Base-by-base conservation (phyloP, 768 basidiomycete genomes). In the Suillus fuscotomentosus region DNA sequence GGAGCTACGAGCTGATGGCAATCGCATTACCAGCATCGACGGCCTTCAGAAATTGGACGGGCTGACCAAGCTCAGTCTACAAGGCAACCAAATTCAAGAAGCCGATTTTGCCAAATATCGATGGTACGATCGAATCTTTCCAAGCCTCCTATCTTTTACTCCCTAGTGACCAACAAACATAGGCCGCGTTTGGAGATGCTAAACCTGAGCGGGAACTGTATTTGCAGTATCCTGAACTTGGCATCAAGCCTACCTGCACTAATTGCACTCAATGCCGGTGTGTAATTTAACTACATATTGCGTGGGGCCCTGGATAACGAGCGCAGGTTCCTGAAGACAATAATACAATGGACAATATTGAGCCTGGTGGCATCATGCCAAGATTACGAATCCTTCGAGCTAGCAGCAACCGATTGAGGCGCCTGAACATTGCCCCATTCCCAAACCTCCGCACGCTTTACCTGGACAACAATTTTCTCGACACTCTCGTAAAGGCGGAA, bases 1-100 rank as follows among this genome's bases (percentile, higher is more conserved):
- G 42, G 95, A 98, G 74, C 85, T 99, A 61, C 90, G 86, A 63
- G 91, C 92, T n/a, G 94, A 99, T 73, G 85, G 86, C 60, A 99
- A 98, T 78, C 82, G 81, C 73, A 89, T 99, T 68, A 77, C 74
- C 20, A 87, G 83, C 71, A 70, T 94, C 17, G 88, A 90, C 48
- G 95, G 95, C 1, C 79, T 99, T 53, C 84, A 91, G 72, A 81
- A 81, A 65, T 84, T 98, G 81, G 90, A 92, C 69, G 85, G 87
- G 22, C 87, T 99, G 34, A 84, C 90, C 71, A 93, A 94, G 78
- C 81, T 99, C 63, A 94, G 91, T 70, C 76, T 94, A 65, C 86
- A 89, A 73, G 86, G 86, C 39, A 98, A 98, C 77, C 72, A 77
- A 61, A 83, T 98, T 63, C 73, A 78, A 66, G 80, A 76, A 56